Evolutionary conservation across 2,329 filamentous ascomycete species (phyloP), one percentile per base, ranked within the genome.

Genomic region (Colletotrichum horii): DNA sequence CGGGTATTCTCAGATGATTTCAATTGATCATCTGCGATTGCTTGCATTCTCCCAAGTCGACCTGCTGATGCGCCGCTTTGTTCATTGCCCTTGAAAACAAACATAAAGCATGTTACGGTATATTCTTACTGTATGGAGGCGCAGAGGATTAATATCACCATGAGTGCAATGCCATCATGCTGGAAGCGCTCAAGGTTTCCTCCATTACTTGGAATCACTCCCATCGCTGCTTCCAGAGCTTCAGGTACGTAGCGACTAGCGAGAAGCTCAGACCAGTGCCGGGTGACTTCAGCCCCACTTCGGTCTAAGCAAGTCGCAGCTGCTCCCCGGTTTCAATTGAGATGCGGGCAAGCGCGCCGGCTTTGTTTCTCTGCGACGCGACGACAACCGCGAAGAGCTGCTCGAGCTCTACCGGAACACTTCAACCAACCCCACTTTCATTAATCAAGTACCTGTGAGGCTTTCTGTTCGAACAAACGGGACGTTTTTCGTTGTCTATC

Each of bases 241-340:
- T 14, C 26, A 61, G 14, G 58, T 32, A 32, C 61, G 34, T n/a
- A 56, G 16, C 55, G 22, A 15, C 22, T n/a, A 56, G 16, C 55
- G 22, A 15, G 36, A 62, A 70, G 67, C 67, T 48, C 36, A n/a
- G 67, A 70, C 67, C 52, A 68, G 7, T 16, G 15, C 34, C 62
- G 36, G 36, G 62, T 67, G 73, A 72, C 69, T 64, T 34, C 15
- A 16, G 69, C 70, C 73, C 69, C 73, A 72, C 74, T 65, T 26
- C 43, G 58, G 28, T 36, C 32, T 34, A 43, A 60, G 28, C 26
- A 60, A 52, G 36, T 67, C 19, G 70, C 32, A 72, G 16, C 62
- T 64, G 48, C 11, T 52, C 43, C 43, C 73, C 55, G 55, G 73
- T 64, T 75, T 66, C 70, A 52, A 32, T 68, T 26, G 73, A 66